Evolutionary conservation across 2,329 filamentous ascomycete species (phyloP), one percentile per base, ranked within the genome.

Genomic region (Diaporthe sp.): DNA sequence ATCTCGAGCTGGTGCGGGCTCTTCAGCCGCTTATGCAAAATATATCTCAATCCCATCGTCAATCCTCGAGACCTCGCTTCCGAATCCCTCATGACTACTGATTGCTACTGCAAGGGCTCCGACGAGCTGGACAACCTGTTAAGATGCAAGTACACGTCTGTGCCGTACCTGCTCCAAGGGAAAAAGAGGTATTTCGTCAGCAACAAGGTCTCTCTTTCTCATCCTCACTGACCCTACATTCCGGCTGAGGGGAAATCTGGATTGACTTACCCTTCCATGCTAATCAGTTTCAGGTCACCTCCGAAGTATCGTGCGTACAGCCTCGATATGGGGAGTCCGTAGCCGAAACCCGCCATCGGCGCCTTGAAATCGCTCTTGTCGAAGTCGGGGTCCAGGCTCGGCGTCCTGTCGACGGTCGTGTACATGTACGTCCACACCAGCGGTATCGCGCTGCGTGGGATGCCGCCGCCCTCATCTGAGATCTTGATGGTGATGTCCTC

Each of bases 351-450:
- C 77, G 97, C 97, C 97, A 99, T 98, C 2, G 97, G 97, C 17
- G 97, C 97, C 85, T 99, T 98, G 89, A 99, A 99, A 84, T 99
- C 97, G 86, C 93, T 98, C 87, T 98, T 98, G 85, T 99, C 96
- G 84, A 98, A 99, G 83, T 98, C 96, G 0, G 97, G 97, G 82
- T 99, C 97, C 77, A 99, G 87, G 82, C 93, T 98, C 19, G 97
- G 97, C 31, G 97, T 98, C 80, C 96, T 92, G 84, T 98, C 97
- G 78, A 99, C 97, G 2, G 97, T 99, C 49, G 97, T 99, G 84
- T 99, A 99, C 97, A 98, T 99, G 84, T 99, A 99, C 17, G 97
- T 99, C 97, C 97, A 99, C n/a, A 98, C 97, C 19, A 99, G 89
- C 7, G 97, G 97, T 78, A 99, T 98, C 71, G 95, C 92, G 80